Conservation (phyloP, 139 green algal species). For the Diplosphaera chodatii region DNA sequence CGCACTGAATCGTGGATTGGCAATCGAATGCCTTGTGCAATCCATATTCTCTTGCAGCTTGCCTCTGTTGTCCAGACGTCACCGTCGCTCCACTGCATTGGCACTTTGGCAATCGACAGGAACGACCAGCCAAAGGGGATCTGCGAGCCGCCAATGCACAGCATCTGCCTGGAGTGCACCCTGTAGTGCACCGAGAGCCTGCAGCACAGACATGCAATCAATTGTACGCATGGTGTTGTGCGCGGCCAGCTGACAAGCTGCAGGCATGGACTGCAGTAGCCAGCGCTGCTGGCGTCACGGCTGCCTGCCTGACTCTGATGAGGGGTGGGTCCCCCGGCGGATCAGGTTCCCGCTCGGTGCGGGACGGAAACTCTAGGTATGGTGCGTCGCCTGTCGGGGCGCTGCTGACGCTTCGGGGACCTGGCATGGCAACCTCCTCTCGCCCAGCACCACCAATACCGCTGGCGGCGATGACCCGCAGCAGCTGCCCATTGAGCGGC, state of each 20-base stretch:
- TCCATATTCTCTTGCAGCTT: too few relatives aligned
- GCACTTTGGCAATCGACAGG: constrained; percentile 85
- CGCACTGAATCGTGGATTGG: too few relatives aligned
- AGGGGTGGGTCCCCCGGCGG: not conserved
- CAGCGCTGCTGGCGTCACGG: too few relatives aligned
- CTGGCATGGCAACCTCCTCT: not conserved
- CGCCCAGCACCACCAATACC: not conserved
- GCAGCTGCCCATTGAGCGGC: not conserved
- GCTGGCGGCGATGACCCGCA: not conserved
- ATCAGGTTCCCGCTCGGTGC: not conserved
- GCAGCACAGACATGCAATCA: too few relatives aligned
- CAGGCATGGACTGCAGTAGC: too few relatives aligned
- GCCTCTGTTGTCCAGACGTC: constrained; percentile 84
- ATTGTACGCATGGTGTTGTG: too few relatives aligned
- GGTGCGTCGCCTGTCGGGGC: not conserved
- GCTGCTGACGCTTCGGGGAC: not conserved
- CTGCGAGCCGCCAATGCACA: constrained; percentile 76
- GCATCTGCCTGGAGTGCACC: constrained; percentile 83
- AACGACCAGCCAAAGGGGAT: constrained; percentile 89
- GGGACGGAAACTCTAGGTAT: not conserved
- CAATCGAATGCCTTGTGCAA: too few relatives aligned
- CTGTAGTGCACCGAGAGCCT: constrained; percentile 72
- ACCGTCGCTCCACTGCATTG: constrained; percentile 76
- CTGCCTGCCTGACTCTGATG: not conserved
- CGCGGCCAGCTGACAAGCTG: too few relatives aligned